A percentile compares a stretch with the other conserved stretches of the same genome.
These are phyloP conservation scores for Kregervanrija fluxuum DNA, from an alignment of 805 yeast species.

Conservation along the genomic window DNA sequence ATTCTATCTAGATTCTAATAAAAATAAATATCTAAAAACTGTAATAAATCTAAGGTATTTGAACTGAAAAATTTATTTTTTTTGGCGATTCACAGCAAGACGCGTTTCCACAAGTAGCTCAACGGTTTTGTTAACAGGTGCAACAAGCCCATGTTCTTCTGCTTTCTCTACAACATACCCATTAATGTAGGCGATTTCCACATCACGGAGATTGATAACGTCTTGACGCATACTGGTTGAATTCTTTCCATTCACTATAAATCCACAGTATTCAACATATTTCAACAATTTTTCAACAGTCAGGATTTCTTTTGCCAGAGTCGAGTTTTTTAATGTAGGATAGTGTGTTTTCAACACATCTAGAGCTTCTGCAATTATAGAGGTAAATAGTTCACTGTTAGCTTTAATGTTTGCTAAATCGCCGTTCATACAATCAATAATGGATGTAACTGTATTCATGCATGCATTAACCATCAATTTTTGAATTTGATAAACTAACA, in stretches of 20 bases:
- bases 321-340: slow-evolving; percentile 23
- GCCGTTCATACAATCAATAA: slow-evolving; percentile 73
- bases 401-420: slow-evolving; percentile 44
- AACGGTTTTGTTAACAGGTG: slow-evolving; percentile 43
- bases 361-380: slow-evolving; percentile 39
- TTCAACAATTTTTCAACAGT: slow-evolving; percentile 29
- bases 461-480: slow-evolving; percentile 78
- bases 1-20: no score
- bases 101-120: slow-evolving; percentile 37
- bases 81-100: slow-evolving; percentile 13
- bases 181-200: slow-evolving; percentile 79
- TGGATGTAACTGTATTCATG: slow-evolving; percentile 76
- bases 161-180: slow-evolving; percentile 68
- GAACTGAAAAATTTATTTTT: neutral
- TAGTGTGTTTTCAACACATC: slow-evolving; percentile 31
- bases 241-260: slow-evolving; percentile 37
- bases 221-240: slow-evolving; percentile 72
- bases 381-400: slow-evolving; percentile 28
- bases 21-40: no score
- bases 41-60: neutral
- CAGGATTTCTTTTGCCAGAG: slow-evolving; percentile 28
- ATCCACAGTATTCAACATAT: slow-evolving; percentile 22
- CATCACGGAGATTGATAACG: slow-evolving; percentile 41
- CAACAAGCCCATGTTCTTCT: slow-evolving; percentile 31
- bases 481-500: slow-evolving; percentile 54